These are phyloP conservation scores for Melanogaster broomeanus DNA, from an alignment of 768 basidiomycete species.

Conservation along the genomic window DNA sequence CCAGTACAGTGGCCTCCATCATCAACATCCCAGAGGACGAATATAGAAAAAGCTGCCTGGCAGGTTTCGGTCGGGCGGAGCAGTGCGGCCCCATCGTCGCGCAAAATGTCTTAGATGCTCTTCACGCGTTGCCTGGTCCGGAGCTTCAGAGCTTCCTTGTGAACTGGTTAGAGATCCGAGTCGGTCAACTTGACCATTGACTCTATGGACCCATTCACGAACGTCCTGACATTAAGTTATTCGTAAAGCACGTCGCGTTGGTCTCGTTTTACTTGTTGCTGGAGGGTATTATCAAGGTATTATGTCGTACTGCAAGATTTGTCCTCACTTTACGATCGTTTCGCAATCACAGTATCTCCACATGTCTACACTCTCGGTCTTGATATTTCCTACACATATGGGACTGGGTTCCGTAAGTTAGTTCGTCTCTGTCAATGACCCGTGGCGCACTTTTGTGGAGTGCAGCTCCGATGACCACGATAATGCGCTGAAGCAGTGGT, in stretches of 20 bases:
- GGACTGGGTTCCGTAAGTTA: too few relatives aligned
- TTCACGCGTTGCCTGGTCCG: conserved; percentile 35
- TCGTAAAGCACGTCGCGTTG: not conserved
- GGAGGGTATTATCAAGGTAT: not conserved
- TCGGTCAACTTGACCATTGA: conserved; percentile 20
- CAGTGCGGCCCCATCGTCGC: conserved; percentile 65
- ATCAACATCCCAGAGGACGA: conserved; percentile 60
- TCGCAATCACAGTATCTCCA: not conserved
- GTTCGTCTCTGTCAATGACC: too few relatives aligned
- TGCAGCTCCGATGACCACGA: too few relatives aligned
- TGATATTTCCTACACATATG: not conserved
- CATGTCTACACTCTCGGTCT: too few relatives aligned
- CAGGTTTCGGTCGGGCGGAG: conserved; percentile 78
- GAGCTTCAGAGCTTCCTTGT: conserved; percentile 35
- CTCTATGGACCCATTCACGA: conserved; percentile 5
- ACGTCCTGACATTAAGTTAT: not conserved
- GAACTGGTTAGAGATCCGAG: conserved; percentile 47
- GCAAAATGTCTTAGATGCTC: conserved; percentile 53
- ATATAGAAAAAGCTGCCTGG: conserved; percentile 68
- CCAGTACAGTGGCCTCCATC: conserved; percentile 48
- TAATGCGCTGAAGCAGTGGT: too few relatives aligned
- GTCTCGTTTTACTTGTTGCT: not conserved
- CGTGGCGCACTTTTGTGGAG: too few relatives aligned
- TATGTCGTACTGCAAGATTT: not conserved
- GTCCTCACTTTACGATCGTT: not conserved